These are phyloP conservation scores for Carex arenaria DNA, from an alignment of 202 grass and related monocot species.

Conservation along the genomic window DNA sequence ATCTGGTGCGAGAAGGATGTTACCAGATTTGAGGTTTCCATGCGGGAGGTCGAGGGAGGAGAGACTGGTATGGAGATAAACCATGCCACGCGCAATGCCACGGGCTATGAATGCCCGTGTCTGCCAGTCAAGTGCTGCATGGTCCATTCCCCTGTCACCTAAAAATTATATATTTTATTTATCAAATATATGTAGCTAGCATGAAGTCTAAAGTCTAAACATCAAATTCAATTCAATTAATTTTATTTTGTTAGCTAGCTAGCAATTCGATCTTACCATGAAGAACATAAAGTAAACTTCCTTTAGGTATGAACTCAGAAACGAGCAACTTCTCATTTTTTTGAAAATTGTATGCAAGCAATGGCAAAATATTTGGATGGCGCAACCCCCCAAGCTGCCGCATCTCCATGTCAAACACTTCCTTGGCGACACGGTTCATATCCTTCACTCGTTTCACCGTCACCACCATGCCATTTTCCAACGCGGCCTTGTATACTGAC, in stretches of 20 bases:
- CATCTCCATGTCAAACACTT: slow-evolving; percentile 64
- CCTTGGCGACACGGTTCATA: slow-evolving; percentile 67
- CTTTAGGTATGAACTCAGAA: slow-evolving; percentile 78
- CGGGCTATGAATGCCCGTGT: slow-evolving; percentile 47
- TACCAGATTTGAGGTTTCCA: slow-evolving; percentile 91
- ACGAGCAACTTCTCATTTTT: slow-evolving; percentile 84
- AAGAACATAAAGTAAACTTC: slow-evolving; percentile 82
- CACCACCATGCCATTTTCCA: slow-evolving; percentile 47
- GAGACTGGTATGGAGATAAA: slow-evolving; percentile 55
- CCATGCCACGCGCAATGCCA: slow-evolving; percentile 47
- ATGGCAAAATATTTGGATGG: slow-evolving; percentile 70
- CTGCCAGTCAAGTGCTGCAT: slow-evolving; percentile 72
- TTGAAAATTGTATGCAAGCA: slow-evolving; percentile 72
- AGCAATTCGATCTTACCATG: slow-evolving; percentile 42
- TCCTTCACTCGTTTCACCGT: slow-evolving; percentile 76
- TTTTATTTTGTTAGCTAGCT: neutral
- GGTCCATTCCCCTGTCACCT: slow-evolving; percentile 73
- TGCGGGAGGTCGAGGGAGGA: slow-evolving; percentile 49
- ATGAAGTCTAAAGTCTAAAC: neutral
- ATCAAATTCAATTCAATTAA: neutral
- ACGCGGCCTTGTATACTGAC: slow-evolving; percentile 77
- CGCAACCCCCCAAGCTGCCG: slow-evolving; percentile 37
- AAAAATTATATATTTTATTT: neutral
- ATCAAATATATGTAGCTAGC: neutral
- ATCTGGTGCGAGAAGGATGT: slow-evolving; percentile 66